Base-by-base conservation (phyloP, 1,139 yeast genomes). In the Kodamaea anthophila region DNA sequence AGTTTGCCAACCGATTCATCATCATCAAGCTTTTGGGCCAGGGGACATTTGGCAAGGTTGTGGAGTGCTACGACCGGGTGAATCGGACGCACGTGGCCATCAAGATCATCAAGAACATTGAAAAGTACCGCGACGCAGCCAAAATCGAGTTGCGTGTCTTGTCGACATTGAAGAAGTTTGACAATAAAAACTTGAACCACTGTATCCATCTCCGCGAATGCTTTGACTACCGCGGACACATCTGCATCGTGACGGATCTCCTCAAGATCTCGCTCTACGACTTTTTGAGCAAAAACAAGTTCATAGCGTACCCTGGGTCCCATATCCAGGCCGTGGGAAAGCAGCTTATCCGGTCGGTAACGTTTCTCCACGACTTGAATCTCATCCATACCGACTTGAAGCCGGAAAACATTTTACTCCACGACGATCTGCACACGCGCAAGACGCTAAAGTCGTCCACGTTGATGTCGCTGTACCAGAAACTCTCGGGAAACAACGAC, bases 1-100 rank as follows among this genome's bases (percentile, higher is more conserved):
- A 55, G 3, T 79, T 81, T 53, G 81, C 88, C 18, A 75, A 74
- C 29, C 64, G 94, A 29, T 79, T 81, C 45, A 57, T 74, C 15
- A 78, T 84, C 12, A 60, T 72, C 20, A 70, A 78, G 33, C 61
- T 86, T 31, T 62, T 93, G 37, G 99, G 99, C 13, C 97, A 91
- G 49, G 99, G 99, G 5, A 93, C 98, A 0, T 93, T 91, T 62
- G 98, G 98, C 12, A 91, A 88, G 51, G 99, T 93, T 9, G 82
- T 87, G 22, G 77, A 77, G 44, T 83, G 87, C 30, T 60, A 60
- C 40, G 88, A 80, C 46, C 67, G 66, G 36, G 59, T 66, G 26
- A 70, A 70, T 31, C 64, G 75, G 21, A 71, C 74, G 37, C 70
- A 72, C 32, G 94, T 87, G 32, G 99, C 99, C 1, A 81, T 91